Base-by-base conservation (phyloP, 2,329 filamentous ascomycete species). In the Xylariaceae sp. region DNA sequence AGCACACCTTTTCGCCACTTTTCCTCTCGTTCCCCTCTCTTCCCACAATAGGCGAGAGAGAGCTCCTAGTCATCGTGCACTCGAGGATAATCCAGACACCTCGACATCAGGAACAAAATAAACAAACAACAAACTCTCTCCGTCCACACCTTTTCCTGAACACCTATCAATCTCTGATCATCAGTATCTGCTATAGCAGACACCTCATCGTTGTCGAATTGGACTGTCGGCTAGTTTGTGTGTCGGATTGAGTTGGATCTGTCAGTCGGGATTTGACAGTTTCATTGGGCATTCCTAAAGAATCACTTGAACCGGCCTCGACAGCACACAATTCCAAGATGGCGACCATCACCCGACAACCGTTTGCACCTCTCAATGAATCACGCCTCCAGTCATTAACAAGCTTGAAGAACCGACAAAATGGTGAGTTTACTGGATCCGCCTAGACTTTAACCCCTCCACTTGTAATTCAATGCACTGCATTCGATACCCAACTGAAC, bases 381-480 rank as follows among this genome's bases (percentile, higher is more conserved):
- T 71, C 82, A 45, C 80, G 87, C 55, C 74, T 91, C 21, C 84
- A 88, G 65, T 80, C 74, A 53, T 72, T 92, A 58, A 83, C 82
- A 21, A 88, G 82, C 67, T 69, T 84, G 40, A 92, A 90, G 74
- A 91, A 91, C 66, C 76, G 83, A 66, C 86, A 91, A 63, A 84
- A 84, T 73, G 77, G 81, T 85, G 77, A 56, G 77, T 72, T 33
- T 27, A 11, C 14, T 21, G 29, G 40, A 38, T 47, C 14, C 23
- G 33, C 27, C 47, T 36, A 21, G 14, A 42, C 22, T 22, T 22
- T 17, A 33, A 2, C 3, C 36, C 22, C 32, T 11, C 11, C 45
- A 42, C n/a, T 16, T 8, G 20, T 16, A 39, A 47, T 41, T 35
- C 39, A 39, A n/a, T 4, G 27, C 34, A 20, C 2, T 36, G 17